These are phyloP conservation scores for Zea mays DNA, from an alignment of 176 grass and related monocot species.

Conservation along the genomic window Zm-B73-REFERENCE-NAM-5.0 NC_050097.1:188567001-188567500, in stretches of 20 bases:
- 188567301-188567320: constrained; percentile 91
- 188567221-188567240: constrained; percentile 38
- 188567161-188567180: background rate
- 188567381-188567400: constrained; percentile 48
- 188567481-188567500: constrained; percentile 18
- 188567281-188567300: constrained; percentile 55
- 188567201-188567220: too few species aligned
- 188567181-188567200: background rate
- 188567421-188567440: constrained; percentile 84
- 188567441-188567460: constrained; percentile 27
- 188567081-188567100: too few species aligned
- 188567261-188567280: constrained; percentile 85
- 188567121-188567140: too few species aligned
- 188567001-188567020: too few species aligned
- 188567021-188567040: too few species aligned
- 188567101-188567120: too few species aligned
- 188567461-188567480: constrained; percentile 19
- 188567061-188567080: too few species aligned
- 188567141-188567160: background rate
- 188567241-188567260: constrained; percentile 65
- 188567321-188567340: constrained; percentile 64
- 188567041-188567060: too few species aligned
- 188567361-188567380: constrained; percentile 59
- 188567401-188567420: constrained; percentile 57
- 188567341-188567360: constrained; percentile 71